These are phyloP conservation scores for Neurospora tetrasperma DNA, from an alignment of 495 filamentous ascomycete species.

Conservation along the genomic window DNA sequence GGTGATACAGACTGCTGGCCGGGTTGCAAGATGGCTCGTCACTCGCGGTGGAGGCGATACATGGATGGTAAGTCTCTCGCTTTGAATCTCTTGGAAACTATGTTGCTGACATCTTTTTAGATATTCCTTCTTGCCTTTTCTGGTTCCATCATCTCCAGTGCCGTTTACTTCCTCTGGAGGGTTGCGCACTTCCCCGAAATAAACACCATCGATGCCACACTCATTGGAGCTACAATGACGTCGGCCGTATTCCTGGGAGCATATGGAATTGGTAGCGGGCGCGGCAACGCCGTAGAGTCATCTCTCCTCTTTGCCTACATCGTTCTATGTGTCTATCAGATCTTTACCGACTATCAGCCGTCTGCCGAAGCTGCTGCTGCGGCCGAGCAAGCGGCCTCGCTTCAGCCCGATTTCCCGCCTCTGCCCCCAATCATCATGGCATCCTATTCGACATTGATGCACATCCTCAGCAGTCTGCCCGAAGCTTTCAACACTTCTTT, in stretches of 20 bases:
- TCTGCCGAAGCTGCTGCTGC: conserved; percentile 50
- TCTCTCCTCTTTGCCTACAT: conserved; percentile 94
- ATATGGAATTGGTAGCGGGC: conserved; percentile 88
- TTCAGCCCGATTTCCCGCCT: conserved; percentile 78
- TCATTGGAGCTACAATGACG: conserved; percentile 86
- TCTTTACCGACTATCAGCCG: conserved; percentile 95
- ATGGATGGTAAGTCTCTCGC: conserved; percentile 76
- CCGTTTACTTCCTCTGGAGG: conserved; percentile 93
- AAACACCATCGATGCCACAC: conserved; percentile 81
- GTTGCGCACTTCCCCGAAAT: conserved; percentile 89
- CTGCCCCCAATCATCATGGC: conserved; percentile 96
- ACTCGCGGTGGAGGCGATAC: conserved; percentile 85
- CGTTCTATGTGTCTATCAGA: conserved; percentile 95
- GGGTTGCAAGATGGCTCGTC: conserved; percentile 92
- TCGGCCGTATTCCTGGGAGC: conserved; percentile 85
- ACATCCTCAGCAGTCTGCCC: conserved; percentile 73
- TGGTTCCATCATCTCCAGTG: conserved; percentile 81
- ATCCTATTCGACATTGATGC: conserved; percentile 85
- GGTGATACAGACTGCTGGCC: conserved; percentile 88
- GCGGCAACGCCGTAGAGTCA: conserved; percentile 92
- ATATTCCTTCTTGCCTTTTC: conserved; percentile 82
- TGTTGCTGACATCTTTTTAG: conserved; percentile 31
- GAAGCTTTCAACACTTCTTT: conserved; percentile 74
- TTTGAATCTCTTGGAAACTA: not conserved
- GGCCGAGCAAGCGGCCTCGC: conserved; percentile 32